phyloP scores from a whole-genome alignment of 768 basidiomycete species.

The Pleurotus citrinopileatus region DNA sequence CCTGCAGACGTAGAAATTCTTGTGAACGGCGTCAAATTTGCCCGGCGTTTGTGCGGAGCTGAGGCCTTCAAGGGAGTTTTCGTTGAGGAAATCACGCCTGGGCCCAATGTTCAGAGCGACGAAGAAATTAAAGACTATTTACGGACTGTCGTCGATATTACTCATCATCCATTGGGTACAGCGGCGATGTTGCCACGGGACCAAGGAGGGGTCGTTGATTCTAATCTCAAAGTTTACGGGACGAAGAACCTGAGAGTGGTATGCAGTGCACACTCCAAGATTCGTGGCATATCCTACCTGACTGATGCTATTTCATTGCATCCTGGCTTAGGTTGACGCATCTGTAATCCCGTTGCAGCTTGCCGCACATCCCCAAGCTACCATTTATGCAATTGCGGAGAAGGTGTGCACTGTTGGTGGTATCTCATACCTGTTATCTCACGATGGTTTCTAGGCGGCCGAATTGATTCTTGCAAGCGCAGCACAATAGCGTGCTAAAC shows the following conservation, averaged over 20 bases:
- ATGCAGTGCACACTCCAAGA: conserved; percentile 8
- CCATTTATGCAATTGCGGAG: conserved; percentile 22
- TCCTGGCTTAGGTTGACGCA: conserved; percentile 19
- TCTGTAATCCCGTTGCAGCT: conserved; percentile 19
- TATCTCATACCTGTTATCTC: not conserved
- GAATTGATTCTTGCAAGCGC: not conserved
- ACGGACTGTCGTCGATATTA: conserved; percentile 3
- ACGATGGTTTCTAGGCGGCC: not conserved
- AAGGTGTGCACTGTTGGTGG: conserved; percentile 13
- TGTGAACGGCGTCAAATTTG: conserved; percentile 21
- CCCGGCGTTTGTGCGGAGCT: conserved; percentile 9
- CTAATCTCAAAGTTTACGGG: conserved; percentile 25
- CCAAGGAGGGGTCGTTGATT: conserved; percentile 31
- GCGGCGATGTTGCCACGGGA: conserved; percentile 29
- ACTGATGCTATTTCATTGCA: not conserved
- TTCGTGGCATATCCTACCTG: conserved; percentile 11
- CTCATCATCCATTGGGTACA: conserved; percentile 18
- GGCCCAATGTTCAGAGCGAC: conserved; percentile 18
- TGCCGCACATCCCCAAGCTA: conserved; percentile 17
- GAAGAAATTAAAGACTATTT: conserved; percentile 17
- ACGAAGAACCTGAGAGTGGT: conserved; percentile 15
- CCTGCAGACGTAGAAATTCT: conserved; percentile 17
- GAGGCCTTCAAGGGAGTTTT: conserved; percentile 8
- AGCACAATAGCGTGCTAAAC: too few relatives aligned
- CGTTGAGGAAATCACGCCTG: conserved; percentile 16